Evolutionary conservation across 768 basidiomycete species (phyloP).

Genomic region (Russula vinacea): DNA sequence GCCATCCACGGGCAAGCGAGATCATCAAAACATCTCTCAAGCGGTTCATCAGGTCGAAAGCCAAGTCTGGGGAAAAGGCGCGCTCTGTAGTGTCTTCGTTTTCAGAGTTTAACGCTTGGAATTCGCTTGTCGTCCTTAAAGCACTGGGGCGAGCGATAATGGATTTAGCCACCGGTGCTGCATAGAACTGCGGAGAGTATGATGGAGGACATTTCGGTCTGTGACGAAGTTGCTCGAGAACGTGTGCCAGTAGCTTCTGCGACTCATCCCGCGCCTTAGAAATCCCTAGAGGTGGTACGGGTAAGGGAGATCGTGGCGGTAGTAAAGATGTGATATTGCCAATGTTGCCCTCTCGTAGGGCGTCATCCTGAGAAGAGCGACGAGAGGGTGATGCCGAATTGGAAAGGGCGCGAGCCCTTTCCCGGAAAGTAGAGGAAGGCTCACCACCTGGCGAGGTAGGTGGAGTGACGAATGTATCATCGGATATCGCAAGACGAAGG

Average conservation of each 20-base stretch:
- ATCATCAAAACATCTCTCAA: conserved; percentile 53
- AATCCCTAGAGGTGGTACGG: conserved; percentile 33
- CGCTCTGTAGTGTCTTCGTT: conserved; percentile 47
- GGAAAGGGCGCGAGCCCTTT: conserved; percentile 33
- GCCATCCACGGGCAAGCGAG: conserved; percentile 23
- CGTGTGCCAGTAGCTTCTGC: conserved; percentile 63
- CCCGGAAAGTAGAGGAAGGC: conserved; percentile 20
- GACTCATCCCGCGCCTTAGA: conserved; percentile 56
- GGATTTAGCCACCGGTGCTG: not conserved
- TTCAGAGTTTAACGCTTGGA: conserved; percentile 32
- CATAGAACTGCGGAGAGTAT: not conserved
- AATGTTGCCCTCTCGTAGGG: conserved; percentile 17
- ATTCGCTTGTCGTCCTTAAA: conserved; percentile 12
- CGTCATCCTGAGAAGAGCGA: conserved; percentile 32
- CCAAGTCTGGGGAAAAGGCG: conserved; percentile 60
- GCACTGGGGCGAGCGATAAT: conserved; percentile 1
- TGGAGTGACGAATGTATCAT: conserved; percentile 3
- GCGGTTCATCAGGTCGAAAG: conserved; percentile 60
- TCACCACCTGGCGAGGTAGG: conserved; percentile 9
- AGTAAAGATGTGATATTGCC: conserved; percentile 30
- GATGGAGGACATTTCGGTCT: conserved; percentile 49
- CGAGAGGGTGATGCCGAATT: conserved; percentile 34
- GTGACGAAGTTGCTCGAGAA: conserved; percentile 59
- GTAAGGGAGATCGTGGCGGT: conserved; percentile 28
- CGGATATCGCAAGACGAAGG: conserved; percentile 27